Evolutionary conservation across 129 eudicot species (phyloP).

Genomic region (Saussurea involucrata): DNA sequence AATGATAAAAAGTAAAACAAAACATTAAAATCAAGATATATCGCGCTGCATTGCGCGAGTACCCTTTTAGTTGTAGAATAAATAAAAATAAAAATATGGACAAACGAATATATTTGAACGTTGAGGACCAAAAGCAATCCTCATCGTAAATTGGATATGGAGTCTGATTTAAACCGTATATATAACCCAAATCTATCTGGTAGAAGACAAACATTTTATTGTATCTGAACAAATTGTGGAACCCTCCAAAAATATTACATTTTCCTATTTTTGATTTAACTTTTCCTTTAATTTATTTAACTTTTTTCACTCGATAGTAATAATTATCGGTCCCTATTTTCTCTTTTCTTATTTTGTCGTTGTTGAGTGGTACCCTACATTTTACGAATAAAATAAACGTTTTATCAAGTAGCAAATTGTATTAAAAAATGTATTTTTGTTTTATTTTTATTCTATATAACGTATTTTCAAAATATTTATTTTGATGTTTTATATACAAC

Average conservation of each 20-base stretch:
- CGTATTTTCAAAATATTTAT: neutral
- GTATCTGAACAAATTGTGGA: neutral
- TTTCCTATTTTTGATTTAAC: neutral
- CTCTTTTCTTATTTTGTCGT: neutral
- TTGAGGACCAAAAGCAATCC: neutral
- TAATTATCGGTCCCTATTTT: neutral
- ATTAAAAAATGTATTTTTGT: too few species aligned
- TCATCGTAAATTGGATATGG: too few species aligned
- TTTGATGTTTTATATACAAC: too few species aligned
- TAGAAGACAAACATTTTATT: neutral
- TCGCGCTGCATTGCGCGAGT: too few species aligned
- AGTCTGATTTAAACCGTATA: too few species aligned
- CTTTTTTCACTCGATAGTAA: neutral
- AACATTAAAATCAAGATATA: too few species aligned
- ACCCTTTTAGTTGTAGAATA: too few species aligned
- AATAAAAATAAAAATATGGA: too few species aligned
- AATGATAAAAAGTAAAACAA: too few species aligned
- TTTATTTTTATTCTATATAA: too few species aligned
- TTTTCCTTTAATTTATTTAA: neutral
- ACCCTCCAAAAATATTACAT: neutral
- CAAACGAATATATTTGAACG: neutral
- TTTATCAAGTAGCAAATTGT: neutral
- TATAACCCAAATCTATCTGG: neutral
- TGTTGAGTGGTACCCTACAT: neutral
- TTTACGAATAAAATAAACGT: neutral